Conservation (phyloP, 2,329 filamentous ascomycete genomes). For the Harringtonia lauricola region DNA sequence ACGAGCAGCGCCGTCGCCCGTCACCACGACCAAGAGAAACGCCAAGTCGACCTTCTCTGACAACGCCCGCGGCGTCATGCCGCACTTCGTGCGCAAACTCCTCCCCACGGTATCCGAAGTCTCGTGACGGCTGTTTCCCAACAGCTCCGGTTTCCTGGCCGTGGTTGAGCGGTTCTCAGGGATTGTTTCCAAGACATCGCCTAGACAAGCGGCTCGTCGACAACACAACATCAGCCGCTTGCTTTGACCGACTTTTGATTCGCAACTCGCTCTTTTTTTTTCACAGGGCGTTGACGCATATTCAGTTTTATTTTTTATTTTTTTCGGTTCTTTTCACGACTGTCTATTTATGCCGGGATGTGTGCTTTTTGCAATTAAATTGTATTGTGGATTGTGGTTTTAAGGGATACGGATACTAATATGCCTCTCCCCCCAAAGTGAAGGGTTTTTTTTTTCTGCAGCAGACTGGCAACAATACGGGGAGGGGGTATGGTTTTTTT, state of each 20-base stretch:
- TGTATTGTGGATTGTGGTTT: not conserved
- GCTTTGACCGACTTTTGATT: too few relatives aligned
- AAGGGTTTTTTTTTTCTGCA: not conserved
- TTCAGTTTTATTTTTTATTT: too few relatives aligned
- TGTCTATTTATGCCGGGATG: not conserved
- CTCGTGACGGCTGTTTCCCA: too few relatives aligned
- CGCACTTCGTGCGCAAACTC: slow-evolving; percentile 24
- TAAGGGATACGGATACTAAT: not conserved
- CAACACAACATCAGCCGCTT: too few relatives aligned
- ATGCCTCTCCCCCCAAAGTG: too few relatives aligned
- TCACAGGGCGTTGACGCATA: too few relatives aligned
- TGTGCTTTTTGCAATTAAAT: too few relatives aligned
- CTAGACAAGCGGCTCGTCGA: too few relatives aligned
- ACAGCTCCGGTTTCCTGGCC: too few relatives aligned
- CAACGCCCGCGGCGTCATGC: slow-evolving; percentile 23
- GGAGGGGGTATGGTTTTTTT: not conserved
- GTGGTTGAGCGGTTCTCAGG: too few relatives aligned
- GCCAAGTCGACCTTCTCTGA: slow-evolving; percentile 19
- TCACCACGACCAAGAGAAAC: slow-evolving; percentile 12
- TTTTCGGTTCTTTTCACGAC: not conserved
- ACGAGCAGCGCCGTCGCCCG: not conserved
- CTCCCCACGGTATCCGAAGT: slow-evolving; percentile 21
- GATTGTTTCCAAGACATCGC: too few relatives aligned
- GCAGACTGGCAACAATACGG: not conserved
- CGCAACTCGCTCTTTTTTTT: not conserved